Evolutionary conservation across 192 early-diverging fungal species (phyloP), one percentile per base, ranked within the genome.

Genomic region (Podila epicladia): DNA sequence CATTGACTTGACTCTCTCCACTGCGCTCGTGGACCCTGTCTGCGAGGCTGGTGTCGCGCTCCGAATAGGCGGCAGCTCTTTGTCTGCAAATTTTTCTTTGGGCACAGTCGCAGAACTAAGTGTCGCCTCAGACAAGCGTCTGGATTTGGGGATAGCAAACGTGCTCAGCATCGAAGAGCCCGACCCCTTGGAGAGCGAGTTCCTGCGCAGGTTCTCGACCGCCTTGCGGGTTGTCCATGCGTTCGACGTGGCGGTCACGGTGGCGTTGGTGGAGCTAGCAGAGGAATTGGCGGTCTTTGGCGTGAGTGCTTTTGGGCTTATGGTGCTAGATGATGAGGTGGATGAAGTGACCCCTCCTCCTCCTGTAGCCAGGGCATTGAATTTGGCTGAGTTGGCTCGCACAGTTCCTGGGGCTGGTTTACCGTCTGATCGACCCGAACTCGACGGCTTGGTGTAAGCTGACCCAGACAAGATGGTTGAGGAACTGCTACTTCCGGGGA

Each of bases 211-310:
- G n/a, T 51, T 29, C 1, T 63, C 75, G 0, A 71, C 68, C 0
- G 75, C 63, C 66, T 78, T 78, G n/a, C 69, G 69, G 55, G 38
- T 63, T 12, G 69, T 69, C 75, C 75, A 78, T 31, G 75, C 59
- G 20, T 55, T 71, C 5, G 75, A 67, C 6, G 41, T 62, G 15
- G 66, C 45, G 17, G 73, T 59, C 6, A 58, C 68, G 28, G 37
- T 64, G 7, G 37, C 26, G 19, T 58, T 22, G 1, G 74, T 59
- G 4, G 62, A 22, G 5, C 62, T 59, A 17, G 24, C 15, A 19
- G 13, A 2, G 19, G 73, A 58, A 37, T 29, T 37, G 48, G 32
- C 2, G 37, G 11, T 45, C 62, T 76, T 64, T 62, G 74, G 28
- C 2, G 49, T 28, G 22, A 62, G 33, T 11, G 63, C 5, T 26